Percentiles rank a stretch among this genome's conserved stretches.
These are phyloP conservation scores for Parietaria judaica DNA, from an alignment of 306 rosid genomes.

Conservation along the genomic window DNA sequence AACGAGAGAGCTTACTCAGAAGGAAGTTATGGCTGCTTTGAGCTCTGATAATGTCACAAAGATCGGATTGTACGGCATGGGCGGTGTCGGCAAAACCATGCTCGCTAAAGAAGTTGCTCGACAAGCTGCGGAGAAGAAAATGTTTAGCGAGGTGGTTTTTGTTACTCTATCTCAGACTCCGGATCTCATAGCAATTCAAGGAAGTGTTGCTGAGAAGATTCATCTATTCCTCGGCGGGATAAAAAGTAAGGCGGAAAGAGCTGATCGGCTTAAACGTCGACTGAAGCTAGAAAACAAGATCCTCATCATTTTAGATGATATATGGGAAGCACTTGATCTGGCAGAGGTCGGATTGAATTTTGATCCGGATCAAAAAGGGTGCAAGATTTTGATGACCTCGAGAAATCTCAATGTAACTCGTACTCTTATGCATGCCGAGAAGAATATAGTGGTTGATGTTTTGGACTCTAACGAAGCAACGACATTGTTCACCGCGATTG, in stretches of 20 bases:
- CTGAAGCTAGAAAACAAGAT: neutral
- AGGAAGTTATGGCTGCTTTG: neutral
- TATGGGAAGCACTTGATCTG: neutral
- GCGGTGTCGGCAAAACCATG: neutral
- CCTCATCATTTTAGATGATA: neutral
- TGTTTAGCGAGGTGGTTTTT: neutral
- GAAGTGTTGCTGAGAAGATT: neutral
- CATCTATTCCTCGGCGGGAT: neutral
- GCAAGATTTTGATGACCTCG: slow-evolving; percentile 10
- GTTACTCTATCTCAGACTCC: neutral
- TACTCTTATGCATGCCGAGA: slow-evolving; percentile 7
- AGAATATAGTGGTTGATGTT: slow-evolving; percentile 3
- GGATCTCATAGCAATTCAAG: neutral
- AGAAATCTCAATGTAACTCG: slow-evolving; percentile 14
- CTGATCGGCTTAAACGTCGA: neutral
- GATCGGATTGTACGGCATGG: neutral
- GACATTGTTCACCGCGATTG: slow-evolving; percentile 10
- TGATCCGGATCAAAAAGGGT: neutral
- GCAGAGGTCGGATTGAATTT: slow-evolving; percentile 22
- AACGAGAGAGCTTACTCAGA: neutral
- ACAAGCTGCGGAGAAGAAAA: neutral
- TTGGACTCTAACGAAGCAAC: slow-evolving; percentile 11
- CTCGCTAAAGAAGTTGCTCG: neutral
- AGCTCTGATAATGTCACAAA: neutral
- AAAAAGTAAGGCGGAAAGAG: neutral